phyloP scores from a whole-genome alignment of 2,329 filamentous ascomycete genomes.

The Diplocarpon mali region DNA sequence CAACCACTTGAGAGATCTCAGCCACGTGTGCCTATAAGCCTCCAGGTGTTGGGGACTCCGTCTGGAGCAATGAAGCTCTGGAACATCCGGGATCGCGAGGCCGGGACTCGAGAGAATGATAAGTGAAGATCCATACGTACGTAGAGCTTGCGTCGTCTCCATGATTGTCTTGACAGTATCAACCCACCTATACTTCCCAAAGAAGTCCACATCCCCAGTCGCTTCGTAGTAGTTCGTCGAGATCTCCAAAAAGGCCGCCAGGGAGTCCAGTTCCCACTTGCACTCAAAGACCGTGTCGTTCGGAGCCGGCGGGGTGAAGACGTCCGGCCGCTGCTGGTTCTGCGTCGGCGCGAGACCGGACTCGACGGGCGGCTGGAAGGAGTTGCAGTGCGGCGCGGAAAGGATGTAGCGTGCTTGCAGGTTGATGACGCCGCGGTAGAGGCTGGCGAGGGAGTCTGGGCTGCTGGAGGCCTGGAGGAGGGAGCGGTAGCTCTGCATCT shows the following conservation, averaged over 20 bases:
- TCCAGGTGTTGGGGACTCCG: too few relatives aligned
- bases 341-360: conserved; percentile 50
- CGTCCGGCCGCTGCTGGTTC: conserved; percentile 47
- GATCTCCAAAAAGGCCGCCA: conserved; percentile 77
- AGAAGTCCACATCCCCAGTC: conserved; percentile 63
- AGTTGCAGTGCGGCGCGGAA: conserved; percentile 72
- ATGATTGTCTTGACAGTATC: conserved; percentile 61
- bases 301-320: conserved; percentile 58
- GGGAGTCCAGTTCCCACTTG: conserved; percentile 89
- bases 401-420: conserved; percentile 58
- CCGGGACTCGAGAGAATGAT: too few relatives aligned
- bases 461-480: conserved; percentile 44
- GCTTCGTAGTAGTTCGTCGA: conserved; percentile 68
- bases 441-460: conserved; percentile 48
- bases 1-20: conserved; percentile 30
- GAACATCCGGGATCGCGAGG: too few relatives aligned
- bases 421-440: conserved; percentile 63
- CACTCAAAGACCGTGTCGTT: conserved; percentile 78
- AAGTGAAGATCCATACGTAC: too few relatives aligned
- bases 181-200: conserved; percentile 62
- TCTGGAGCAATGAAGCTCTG: too few relatives aligned
- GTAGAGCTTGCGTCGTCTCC: conserved; percentile 56
- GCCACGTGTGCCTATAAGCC: too few relatives aligned
- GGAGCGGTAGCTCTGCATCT: conserved; percentile 59
- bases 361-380: conserved; percentile 75